phyloP scores from a whole-genome alignment of 1,284 basidiomycete species.

The Malassezia cuniculi region DNA sequence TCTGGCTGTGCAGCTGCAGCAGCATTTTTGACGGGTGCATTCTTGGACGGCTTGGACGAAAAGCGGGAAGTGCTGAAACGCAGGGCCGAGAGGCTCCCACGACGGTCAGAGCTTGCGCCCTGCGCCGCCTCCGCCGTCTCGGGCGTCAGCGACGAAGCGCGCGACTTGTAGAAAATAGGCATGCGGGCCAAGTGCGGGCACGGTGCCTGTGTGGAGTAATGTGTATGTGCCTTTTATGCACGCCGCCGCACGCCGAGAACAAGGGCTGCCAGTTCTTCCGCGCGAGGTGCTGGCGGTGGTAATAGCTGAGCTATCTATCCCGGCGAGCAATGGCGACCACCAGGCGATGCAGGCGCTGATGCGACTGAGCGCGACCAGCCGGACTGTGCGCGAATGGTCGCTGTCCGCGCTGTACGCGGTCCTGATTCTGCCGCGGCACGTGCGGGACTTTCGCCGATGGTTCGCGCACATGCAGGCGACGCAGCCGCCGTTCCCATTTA shows the following conservation, averaged over 20 bases:
- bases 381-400: conserved; percentile 26
- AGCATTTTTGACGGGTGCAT: too few species aligned
- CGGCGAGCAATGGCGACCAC: conserved; percentile 23
- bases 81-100: too few species aligned
- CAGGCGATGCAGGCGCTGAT: conserved; percentile 19
- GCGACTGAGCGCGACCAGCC: conserved; percentile 23
- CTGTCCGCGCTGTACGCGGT: conserved; percentile 26
- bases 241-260: conserved; percentile 4
- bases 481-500: conserved; percentile 28
- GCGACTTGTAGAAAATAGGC: too few species aligned
- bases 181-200: too few species aligned
- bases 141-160: too few species aligned
- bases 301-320: conserved; percentile 17
- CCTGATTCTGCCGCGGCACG: conserved; percentile 36
- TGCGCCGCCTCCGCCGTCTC: too few species aligned
- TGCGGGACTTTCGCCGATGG: conserved; percentile 40
- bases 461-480: conserved; percentile 24
- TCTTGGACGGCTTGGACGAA: too few species aligned
- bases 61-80: too few species aligned
- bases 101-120: too few species aligned
- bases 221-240: too few species aligned
- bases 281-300: conserved; percentile 27
- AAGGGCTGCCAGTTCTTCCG: conserved; percentile 21
- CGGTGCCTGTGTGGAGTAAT: too few species aligned
- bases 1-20: too few species aligned